Evolutionary conservation across 495 filamentous ascomycete genomes (phyloP).

Genomic region (Penicillium argentinense): DNA sequence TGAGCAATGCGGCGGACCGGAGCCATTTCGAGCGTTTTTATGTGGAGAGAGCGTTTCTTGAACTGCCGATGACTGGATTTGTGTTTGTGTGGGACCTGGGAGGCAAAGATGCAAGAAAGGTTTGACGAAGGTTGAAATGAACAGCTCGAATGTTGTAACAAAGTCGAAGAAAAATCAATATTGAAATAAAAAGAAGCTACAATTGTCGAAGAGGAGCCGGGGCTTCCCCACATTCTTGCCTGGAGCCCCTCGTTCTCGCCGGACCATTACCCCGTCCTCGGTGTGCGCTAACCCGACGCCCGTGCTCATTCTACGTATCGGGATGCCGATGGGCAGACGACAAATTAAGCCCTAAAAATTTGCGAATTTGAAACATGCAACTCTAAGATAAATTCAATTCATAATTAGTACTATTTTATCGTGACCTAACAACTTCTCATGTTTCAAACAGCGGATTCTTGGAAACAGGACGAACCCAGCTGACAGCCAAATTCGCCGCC

Average conservation of each 20-base stretch:
- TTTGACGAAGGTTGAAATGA: not conserved
- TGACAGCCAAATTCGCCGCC: slow-evolving; percentile 60
- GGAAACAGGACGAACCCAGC: slow-evolving; percentile 73
- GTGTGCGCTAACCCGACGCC: slow-evolving; percentile 31
- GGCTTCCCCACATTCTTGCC: not conserved
- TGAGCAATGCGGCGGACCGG: slow-evolving; percentile 59
- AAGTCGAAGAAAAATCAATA: not conserved
- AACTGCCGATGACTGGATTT: not conserved
- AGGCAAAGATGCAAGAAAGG: not conserved
- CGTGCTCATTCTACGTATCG: not conserved
- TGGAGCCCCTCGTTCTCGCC: slow-evolving; percentile 22
- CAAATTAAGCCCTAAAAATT: not conserved
- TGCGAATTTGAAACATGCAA: no score
- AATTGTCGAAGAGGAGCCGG: not conserved
- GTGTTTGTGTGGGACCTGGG: no score
- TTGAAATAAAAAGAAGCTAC: not conserved
- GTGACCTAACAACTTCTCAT: not conserved
- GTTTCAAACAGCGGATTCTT: slow-evolving; percentile 21
- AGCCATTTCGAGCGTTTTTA: slow-evolving; percentile 18
- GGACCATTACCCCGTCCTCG: slow-evolving; percentile 24
- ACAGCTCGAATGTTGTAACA: not conserved
- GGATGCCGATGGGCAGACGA: slow-evolving; percentile 4
- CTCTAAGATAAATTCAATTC: no score
- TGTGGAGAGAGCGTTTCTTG: not conserved
- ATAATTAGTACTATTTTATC: no score